Conservation (phyloP, 352 stramenopile species). For the Phytophthora pini region DNA sequence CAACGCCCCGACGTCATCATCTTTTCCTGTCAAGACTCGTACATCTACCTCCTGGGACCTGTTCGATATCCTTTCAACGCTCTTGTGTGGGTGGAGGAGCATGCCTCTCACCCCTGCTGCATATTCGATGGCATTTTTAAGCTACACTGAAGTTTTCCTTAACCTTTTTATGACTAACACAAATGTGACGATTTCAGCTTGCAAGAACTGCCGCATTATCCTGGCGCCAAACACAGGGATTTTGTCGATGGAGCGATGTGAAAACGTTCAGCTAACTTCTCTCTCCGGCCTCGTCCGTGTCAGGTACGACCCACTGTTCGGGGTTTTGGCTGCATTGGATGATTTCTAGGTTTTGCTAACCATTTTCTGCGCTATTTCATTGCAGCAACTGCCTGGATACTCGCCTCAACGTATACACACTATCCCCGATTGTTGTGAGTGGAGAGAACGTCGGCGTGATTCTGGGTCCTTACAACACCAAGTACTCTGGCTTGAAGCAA, state of each 20-base stretch:
- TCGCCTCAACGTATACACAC: constrained; percentile 92
- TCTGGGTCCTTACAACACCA: constrained; percentile 96
- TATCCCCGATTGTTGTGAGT: constrained; percentile 91
- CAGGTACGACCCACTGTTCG: constrained; percentile 43
- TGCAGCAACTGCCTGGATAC: constrained; percentile 95
- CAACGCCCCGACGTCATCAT: constrained; percentile 79
- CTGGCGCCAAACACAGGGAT: constrained; percentile 94
- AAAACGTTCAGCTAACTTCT: constrained; percentile 91
- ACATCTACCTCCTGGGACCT: constrained; percentile 95
- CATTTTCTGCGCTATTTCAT: not conserved
- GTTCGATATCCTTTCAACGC: constrained; percentile 87
- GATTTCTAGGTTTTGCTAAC: not conserved
- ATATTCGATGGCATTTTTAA: constrained; percentile 1
- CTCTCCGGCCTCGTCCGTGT: constrained; percentile 90
- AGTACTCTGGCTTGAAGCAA: constrained; percentile 91
- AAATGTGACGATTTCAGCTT: constrained; percentile 93
- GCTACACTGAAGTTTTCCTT: constrained; percentile 42
- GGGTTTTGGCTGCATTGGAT: not conserved
- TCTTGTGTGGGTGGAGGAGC: not conserved
- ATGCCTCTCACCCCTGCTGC: not conserved
- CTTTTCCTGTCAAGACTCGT: constrained; percentile 93
- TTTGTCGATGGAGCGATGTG: constrained; percentile 94
- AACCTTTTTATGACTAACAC: constrained; percentile 54
- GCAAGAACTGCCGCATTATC: constrained; percentile 96
- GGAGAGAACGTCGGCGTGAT: constrained; percentile 96